Conservation (phyloP, 2,329 filamentous ascomycete species). For the Cladosporium sp. region DNA sequence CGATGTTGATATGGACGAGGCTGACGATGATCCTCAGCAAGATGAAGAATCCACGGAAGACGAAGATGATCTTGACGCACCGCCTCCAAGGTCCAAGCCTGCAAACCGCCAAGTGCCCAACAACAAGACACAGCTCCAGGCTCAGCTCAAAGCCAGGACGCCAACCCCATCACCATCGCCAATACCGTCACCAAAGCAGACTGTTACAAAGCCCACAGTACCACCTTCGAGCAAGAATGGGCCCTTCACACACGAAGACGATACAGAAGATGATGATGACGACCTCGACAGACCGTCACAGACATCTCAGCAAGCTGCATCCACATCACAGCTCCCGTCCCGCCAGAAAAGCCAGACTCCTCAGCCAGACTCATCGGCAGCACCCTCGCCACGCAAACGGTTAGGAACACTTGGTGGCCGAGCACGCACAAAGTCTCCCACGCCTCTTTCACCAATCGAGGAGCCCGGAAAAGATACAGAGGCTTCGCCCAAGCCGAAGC, state of each 20-base stretch:
- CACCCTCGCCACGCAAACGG: slow-evolving; percentile 10
- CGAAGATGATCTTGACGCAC: slow-evolving; percentile 36
- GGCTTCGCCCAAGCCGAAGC: neutral
- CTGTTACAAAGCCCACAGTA: neutral
- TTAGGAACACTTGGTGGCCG: slow-evolving; percentile 18
- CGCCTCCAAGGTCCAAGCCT: slow-evolving; percentile 10
- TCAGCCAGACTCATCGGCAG: neutral
- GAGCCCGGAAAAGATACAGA: neutral
- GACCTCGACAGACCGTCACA: slow-evolving; percentile 1
- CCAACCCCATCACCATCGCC: neutral
- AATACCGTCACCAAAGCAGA: neutral
- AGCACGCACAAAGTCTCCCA: neutral
- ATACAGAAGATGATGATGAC: neutral
- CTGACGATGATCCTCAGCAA: neutral
- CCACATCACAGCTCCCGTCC: neutral
- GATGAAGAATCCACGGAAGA: slow-evolving; percentile 36
- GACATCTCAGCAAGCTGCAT: neutral
- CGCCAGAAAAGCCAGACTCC: slow-evolving; percentile 4
- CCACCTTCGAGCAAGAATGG: slow-evolving; percentile 5
- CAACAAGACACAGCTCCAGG: neutral
- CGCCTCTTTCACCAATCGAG: neutral
- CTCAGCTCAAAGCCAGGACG: neutral
- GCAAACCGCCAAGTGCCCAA: neutral
- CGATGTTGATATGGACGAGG: neutral
- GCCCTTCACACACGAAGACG: slow-evolving; percentile 11